Evolutionary conservation across 164 flowering plant genomes (phyloP), one percentile per base, ranked within the genome.

Genomic region (Tinospora cordifolia): DNA sequence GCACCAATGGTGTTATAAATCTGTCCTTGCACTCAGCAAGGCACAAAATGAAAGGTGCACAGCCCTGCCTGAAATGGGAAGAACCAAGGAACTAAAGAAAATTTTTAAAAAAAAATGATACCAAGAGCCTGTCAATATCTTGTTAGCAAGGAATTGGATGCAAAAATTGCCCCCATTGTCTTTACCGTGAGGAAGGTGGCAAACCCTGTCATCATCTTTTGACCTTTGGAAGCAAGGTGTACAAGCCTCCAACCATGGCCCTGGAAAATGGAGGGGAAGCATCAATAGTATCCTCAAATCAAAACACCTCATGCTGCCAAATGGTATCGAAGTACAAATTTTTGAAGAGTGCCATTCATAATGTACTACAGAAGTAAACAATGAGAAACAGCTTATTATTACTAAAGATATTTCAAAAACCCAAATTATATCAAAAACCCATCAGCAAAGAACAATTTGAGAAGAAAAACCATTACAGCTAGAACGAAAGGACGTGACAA

Each of bases 261-360:
- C 88, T 82, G 92, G 87, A 86, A 89, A 84, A 87, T 78, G 81
- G 79, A 84, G 83, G 80, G 83, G 85, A 83, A 81, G 82, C 82
- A 84, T 86, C 85, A 86, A 86, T 83, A 83, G 47, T 82, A 65
- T 79, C 81, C 81, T 70, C 73, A 76, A 72, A 72, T 65, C 22
- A 34, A 71, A 78, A 73, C 59, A 57, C 17, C 72, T 41, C 36
- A 70, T 69, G 75, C 70, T 71, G 73, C 86, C 83, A 80, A 80
- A 69, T 68, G 68, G 66, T 65, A 80, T 49, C 75, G 74, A 57
- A 65, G 66, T 66, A 68, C 69, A 69, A 74, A 74, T 24, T 46
- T 30, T 17, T 39, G 51, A 77, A 70, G 19, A 69, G 66, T 30
- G 21, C 36, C 67, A 62, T 49, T 65, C 40, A 75, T 10, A 39